phyloP scores from a whole-genome alignment of 1,139 yeast genomes.

The Taphrina confusa region DNA sequence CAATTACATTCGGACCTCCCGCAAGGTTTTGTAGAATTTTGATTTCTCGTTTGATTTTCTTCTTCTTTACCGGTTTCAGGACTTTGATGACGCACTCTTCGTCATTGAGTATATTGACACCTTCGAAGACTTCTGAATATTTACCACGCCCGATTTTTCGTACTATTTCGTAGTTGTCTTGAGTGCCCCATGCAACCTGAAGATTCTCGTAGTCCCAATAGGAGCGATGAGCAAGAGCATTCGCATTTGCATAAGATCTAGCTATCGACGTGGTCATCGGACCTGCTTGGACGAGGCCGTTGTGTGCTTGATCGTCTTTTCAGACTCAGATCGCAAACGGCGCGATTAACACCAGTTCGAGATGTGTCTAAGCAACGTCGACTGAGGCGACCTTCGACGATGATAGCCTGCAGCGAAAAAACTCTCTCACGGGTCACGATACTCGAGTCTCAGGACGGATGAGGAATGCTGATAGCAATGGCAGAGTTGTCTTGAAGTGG shows the following conservation, averaged over 20 bases:
- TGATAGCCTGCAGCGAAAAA: too few species aligned
- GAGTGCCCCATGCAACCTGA: conserved; percentile 61
- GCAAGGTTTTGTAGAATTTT: conserved; percentile 85
- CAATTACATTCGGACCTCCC: conserved; percentile 82
- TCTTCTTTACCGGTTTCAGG: conserved; percentile 92
- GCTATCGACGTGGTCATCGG: conserved; percentile 57
- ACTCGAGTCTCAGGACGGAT: too few species aligned
- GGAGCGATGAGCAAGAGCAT: conserved; percentile 71
- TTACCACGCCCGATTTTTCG: conserved; percentile 95
- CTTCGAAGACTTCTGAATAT: conserved; percentile 93
- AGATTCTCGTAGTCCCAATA: conserved; percentile 90
- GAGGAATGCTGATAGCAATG: too few species aligned
- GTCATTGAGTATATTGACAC: conserved; percentile 54
- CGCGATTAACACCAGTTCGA: too few species aligned
- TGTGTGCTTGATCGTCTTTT: too few species aligned
- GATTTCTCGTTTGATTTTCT: conserved; percentile 93
- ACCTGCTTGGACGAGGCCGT: too few species aligned
- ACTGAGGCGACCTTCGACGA: too few species aligned
- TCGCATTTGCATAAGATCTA: conserved; percentile 86
- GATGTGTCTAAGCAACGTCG: too few species aligned
- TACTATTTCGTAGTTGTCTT: conserved; percentile 81
- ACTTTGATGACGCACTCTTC: conserved; percentile 76
- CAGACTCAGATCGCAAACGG: too few species aligned
- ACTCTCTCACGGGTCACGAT: too few species aligned
- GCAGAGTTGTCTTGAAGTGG: too few species aligned